phyloP scores from a whole-genome alignment of 2,329 filamentous ascomycete genomes.

The Aureobasidium sp. region DNA sequence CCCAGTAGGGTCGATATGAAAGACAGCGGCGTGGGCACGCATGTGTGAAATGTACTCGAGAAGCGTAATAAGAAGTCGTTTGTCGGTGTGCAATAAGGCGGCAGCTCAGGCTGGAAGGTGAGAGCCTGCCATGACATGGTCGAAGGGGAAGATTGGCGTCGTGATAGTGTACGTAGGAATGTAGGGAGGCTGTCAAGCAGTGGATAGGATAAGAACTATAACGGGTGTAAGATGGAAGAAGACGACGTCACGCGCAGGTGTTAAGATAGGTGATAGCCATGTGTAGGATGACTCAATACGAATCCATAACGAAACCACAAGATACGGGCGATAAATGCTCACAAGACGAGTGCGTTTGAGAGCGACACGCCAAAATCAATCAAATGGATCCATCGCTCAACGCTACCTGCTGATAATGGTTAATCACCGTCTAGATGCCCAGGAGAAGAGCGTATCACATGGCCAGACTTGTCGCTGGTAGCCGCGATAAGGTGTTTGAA shows the following conservation, averaged over 20 bases:
- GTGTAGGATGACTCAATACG: background rate
- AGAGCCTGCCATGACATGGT: conserved; percentile 25
- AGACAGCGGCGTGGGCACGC: conserved; percentile 56
- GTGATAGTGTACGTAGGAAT: background rate
- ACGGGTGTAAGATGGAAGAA: background rate
- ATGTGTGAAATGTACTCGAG: conserved; percentile 54
- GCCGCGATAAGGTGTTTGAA: conserved; percentile 13
- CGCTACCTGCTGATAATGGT: conserved; percentile 11
- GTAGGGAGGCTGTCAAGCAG: background rate
- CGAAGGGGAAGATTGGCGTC: background rate
- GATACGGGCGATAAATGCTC: conserved; percentile 12
- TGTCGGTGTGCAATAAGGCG: conserved; percentile 53
- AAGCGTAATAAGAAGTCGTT: conserved; percentile 50
- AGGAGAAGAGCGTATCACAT: conserved; percentile 3
- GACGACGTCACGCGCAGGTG: background rate
- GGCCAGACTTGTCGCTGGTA: conserved; percentile 3
- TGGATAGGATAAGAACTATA: background rate
- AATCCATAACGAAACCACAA: conserved; percentile 1
- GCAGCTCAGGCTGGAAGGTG: conserved; percentile 37
- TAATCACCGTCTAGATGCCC: background rate
- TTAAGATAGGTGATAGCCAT: background rate
- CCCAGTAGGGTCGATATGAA: conserved; percentile 55
- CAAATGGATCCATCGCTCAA: background rate
- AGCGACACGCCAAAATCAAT: conserved; percentile 5
- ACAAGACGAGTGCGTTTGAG: conserved; percentile 2